Percentiles rank a stretch among this genome's conserved stretches.
phyloP scores from a whole-genome alignment of 176 grass and related monocot genomes.

The Cenchrus americanus region DNA sequence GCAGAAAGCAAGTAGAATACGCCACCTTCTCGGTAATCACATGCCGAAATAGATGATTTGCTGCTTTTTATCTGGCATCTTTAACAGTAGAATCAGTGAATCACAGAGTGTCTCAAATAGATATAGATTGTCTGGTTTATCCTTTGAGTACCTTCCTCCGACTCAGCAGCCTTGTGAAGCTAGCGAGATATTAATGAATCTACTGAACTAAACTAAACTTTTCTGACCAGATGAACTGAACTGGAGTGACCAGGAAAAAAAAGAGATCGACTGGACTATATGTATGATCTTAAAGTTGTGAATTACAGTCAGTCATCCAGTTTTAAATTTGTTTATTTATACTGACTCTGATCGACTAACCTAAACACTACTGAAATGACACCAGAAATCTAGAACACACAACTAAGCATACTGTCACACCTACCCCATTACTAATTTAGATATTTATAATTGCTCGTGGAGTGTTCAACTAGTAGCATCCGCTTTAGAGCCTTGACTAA shows the following conservation, averaged over 20 bases:
- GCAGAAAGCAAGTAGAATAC: constrained; percentile 29
- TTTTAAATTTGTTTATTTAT: too few relatives aligned
- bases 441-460: not conserved
- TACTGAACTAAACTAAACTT: not conserved
- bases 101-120: too few relatives aligned
- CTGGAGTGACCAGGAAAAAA: not conserved
- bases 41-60: constrained; percentile 6
- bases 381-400: not conserved
- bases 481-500: not conserved
- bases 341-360: too few relatives aligned
- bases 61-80: not conserved
- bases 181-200: not conserved
- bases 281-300: not conserved
- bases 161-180: not conserved
- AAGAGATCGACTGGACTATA: not conserved
- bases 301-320: not conserved
- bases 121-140: not conserved
- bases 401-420: constrained; percentile 6
- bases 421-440: not conserved
- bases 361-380: too few relatives aligned
- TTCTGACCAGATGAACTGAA: not conserved
- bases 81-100: not conserved
- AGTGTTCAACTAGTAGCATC: not conserved
- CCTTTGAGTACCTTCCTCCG: not conserved
- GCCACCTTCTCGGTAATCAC: not conserved